Percentiles rank a stretch among this genome's conserved stretches.
Evolutionary conservation across 2,329 filamentous ascomycete species (phyloP).

Genomic region (Colletotrichum tabaci): DNA sequence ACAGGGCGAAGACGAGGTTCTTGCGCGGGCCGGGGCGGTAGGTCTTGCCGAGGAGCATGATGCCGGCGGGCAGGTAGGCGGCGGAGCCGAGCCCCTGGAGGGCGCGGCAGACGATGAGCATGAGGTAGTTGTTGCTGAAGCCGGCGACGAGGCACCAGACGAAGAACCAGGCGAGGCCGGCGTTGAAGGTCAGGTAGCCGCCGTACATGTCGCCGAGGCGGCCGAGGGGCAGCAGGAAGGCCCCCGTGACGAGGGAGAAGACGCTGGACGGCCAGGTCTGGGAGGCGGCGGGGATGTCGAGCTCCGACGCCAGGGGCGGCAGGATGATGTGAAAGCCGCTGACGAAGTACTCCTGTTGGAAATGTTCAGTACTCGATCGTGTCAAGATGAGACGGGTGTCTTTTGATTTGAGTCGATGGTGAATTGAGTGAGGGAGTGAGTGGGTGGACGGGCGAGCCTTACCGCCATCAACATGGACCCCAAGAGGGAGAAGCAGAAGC

Average conservation of each 20-base stretch:
- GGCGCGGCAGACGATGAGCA: slow-evolving; percentile 82
- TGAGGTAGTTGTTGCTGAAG: slow-evolving; percentile 76
- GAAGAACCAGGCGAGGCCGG: slow-evolving; percentile 74
- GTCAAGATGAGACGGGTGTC: too few relatives aligned
- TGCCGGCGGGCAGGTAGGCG: slow-evolving; percentile 78
- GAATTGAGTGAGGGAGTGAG: neutral
- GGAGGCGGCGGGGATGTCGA: slow-evolving; percentile 74
- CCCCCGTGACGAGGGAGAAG: slow-evolving; percentile 70
- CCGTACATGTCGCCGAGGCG: slow-evolving; percentile 75
- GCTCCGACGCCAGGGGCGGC: slow-evolving; percentile 72
- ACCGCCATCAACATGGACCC: slow-evolving; percentile 74
- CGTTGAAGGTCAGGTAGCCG: slow-evolving; percentile 72
- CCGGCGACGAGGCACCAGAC: slow-evolving; percentile 79
- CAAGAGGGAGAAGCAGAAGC: slow-evolving; percentile 74
- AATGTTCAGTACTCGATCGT: neutral
- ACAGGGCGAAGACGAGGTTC: slow-evolving; percentile 75
- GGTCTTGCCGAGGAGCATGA: slow-evolving; percentile 78
- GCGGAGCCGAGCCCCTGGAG: slow-evolving; percentile 82
- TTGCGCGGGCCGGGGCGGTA: slow-evolving; percentile 81
- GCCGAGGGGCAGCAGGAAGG: slow-evolving; percentile 75
- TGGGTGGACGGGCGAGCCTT: slow-evolving; percentile 42
- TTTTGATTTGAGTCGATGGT: too few relatives aligned
- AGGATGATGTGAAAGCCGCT: slow-evolving; percentile 83
- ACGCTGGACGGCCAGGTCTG: slow-evolving; percentile 77
- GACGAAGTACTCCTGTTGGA: slow-evolving; percentile 77